Evolutionary conservation across 257 asterid species (phyloP).

Genomic region (Solanum appendiculatum): DNA sequence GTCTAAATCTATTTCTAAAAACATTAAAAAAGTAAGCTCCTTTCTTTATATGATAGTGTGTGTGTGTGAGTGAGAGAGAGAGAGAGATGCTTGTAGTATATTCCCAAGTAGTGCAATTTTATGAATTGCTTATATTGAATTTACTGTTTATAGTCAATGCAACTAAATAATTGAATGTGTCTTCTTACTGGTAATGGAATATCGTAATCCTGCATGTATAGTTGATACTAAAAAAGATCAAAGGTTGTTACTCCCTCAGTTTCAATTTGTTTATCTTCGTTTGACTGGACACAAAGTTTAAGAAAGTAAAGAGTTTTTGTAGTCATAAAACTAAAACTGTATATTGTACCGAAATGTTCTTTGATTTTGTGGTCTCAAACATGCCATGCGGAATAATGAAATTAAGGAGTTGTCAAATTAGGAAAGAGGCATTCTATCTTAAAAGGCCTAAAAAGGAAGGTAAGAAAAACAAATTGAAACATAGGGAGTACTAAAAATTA

Average conservation of each 20-base stretch:
- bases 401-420: no score
- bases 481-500: no score
- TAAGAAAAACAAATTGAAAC: no score
- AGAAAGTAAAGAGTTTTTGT: no score
- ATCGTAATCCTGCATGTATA: neutral
- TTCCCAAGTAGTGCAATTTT: neutral
- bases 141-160: neutral
- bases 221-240: neutral
- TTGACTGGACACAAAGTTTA: neutral
- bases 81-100: neutral
- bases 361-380: no score
- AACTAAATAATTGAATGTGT: neutral
- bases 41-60: no score
- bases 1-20: no score
- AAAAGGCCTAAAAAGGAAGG: no score
- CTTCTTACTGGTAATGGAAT: neutral
- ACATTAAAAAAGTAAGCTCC: no score
- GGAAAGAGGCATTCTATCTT: no score
- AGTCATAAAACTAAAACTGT: neutral
- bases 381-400: no score
- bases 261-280: no score
- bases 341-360: neutral
- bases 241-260: neutral
- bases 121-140: neutral
- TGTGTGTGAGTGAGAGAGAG: neutral